phyloP scores from a whole-genome alignment of 192 early-diverging fungal genomes.

The Gryganskiella cystojenkinii region DNA sequence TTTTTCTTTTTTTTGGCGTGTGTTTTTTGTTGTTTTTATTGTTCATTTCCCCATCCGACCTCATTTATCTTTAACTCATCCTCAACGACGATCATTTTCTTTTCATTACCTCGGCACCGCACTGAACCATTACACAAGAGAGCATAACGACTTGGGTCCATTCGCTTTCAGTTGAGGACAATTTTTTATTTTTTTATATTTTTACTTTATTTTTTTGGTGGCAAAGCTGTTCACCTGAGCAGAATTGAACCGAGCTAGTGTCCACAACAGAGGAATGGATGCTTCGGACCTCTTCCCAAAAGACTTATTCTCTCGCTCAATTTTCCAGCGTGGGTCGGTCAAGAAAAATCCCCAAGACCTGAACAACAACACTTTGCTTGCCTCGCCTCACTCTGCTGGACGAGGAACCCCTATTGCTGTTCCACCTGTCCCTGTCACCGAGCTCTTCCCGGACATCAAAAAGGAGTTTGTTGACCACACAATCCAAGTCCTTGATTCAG shows the following conservation, averaged over 20 bases:
- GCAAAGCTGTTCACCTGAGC: too few species aligned
- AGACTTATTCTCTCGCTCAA: too few species aligned
- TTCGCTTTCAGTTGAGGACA: too few species aligned
- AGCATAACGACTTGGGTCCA: too few species aligned
- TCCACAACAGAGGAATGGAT: too few species aligned
- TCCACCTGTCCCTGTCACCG: slow-evolving; percentile 1
- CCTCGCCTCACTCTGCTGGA: neutral
- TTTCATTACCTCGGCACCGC: too few species aligned
- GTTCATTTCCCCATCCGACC: neutral
- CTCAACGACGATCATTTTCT: too few species aligned
- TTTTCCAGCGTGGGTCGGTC: neutral
- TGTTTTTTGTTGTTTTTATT: neutral
- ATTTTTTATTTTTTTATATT: too few species aligned
- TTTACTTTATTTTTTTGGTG: too few species aligned
- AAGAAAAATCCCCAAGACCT: neutral
- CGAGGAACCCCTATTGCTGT: neutral
- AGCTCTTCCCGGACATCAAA: slow-evolving; percentile 6
- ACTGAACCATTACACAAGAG: too few species aligned
- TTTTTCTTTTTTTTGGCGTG: neutral
- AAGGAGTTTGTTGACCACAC: slow-evolving; percentile 1
- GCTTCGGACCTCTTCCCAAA: too few species aligned
- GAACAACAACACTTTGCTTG: neutral
- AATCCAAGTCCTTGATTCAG: neutral
- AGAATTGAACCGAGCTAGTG: too few species aligned
- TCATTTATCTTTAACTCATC: neutral